Conservation (phyloP, 2,329 filamentous ascomycete genomes). For the Aspergillus sp. region DNA sequence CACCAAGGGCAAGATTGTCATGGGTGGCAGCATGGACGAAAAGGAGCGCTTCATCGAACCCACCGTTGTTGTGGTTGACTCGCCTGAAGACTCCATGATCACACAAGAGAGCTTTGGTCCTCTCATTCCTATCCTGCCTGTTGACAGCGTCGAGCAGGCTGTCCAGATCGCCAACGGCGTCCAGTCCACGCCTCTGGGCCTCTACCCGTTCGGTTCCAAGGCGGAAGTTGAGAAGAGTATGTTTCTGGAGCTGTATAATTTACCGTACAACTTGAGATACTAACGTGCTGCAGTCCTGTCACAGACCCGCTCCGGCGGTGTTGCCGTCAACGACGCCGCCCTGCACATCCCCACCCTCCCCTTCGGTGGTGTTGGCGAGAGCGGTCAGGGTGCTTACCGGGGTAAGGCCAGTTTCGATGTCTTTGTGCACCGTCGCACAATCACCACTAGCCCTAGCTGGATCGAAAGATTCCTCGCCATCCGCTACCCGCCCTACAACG, state of each 20-base stretch:
- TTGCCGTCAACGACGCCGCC: conserved; percentile 59
- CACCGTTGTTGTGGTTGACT: conserved; percentile 83
- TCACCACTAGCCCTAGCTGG: conserved; percentile 63
- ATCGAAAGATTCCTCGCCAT: conserved; percentile 59
- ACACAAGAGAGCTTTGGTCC: conserved; percentile 88
- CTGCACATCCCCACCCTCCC: conserved; percentile 73
- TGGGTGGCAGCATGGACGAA: conserved; percentile 83
- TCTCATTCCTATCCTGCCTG: conserved; percentile 79
- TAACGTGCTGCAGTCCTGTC: conserved; percentile 54
- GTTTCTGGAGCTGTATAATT: conserved; percentile 21
- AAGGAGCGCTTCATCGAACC: conserved; percentile 82
- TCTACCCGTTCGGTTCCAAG: conserved; percentile 84
- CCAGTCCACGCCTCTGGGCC: conserved; percentile 77
- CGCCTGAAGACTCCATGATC: conserved; percentile 74
- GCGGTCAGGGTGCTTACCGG: conserved; percentile 74
- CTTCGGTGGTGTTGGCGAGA: conserved; percentile 82
- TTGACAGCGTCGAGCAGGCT: conserved; percentile 79
- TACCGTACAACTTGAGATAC: conserved; percentile 1
- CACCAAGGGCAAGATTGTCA: conserved; percentile 77
- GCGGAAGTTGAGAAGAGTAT: conserved; percentile 72
- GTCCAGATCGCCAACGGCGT: conserved; percentile 79
- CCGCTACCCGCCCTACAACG: conserved; percentile 62
- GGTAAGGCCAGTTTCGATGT: conserved; percentile 69
- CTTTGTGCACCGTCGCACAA: conserved; percentile 61
- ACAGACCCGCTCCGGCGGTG: conserved; percentile 67